Percentiles rank a stretch among this genome's conserved stretches.
Evolutionary conservation across 495 filamentous ascomycete species (phyloP).

Genomic region (Penicillium cinerascens): DNA sequence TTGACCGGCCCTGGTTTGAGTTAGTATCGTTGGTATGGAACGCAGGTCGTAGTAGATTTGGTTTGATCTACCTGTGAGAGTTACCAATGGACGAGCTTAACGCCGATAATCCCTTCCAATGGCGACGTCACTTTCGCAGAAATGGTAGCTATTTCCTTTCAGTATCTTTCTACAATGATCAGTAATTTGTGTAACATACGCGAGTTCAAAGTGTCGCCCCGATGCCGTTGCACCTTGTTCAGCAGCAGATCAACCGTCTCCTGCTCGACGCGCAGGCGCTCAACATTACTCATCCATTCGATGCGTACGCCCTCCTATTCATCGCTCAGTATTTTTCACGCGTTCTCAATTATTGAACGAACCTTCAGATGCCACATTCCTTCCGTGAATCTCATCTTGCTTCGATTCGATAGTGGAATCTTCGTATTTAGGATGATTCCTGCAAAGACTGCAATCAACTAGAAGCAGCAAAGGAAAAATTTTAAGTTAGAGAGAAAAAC

Average conservation of each 20-base stretch:
- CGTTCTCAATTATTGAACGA: constrained; percentile 2
- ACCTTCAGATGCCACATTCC: constrained; percentile 44
- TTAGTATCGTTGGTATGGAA: background rate
- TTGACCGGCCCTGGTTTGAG: constrained; percentile 31
- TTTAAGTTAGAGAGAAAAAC: background rate
- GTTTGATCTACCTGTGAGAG: no score
- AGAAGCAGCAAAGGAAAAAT: background rate
- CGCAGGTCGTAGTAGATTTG: no score
- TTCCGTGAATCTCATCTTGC: constrained; percentile 45
- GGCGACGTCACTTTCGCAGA: constrained; percentile 46
- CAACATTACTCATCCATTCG: constrained; percentile 49
- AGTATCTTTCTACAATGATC: background rate
- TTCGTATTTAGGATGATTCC: background rate
- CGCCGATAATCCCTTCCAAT: constrained; percentile 57
- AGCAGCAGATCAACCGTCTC: constrained; percentile 37
- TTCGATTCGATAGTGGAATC: background rate
- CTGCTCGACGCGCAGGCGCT: constrained; percentile 32
- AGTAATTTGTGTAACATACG: constrained; percentile 26
- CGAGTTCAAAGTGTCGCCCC: constrained; percentile 58
- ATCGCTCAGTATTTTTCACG: background rate
- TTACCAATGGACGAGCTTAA: constrained; percentile 64
- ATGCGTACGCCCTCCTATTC: constrained; percentile 38
- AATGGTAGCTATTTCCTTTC: constrained; percentile 19
- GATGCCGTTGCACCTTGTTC: constrained; percentile 42
- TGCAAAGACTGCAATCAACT: background rate